Evolutionary conservation across 257 asterid genomes (phyloP), one percentile per base, ranked within the genome.

Genomic region (Salvia rosmarinus): DNA sequence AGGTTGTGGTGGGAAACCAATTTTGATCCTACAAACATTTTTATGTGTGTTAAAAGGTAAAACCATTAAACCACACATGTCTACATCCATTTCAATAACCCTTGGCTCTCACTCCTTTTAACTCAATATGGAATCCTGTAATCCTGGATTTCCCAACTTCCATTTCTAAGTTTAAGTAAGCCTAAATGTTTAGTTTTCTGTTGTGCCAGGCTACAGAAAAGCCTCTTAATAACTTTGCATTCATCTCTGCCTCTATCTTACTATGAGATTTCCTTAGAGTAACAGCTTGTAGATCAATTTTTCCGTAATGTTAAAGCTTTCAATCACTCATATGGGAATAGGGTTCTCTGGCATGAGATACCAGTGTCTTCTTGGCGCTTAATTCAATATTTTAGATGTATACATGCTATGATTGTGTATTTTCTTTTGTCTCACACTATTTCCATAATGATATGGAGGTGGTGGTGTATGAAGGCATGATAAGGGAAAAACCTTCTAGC

Each of bases 401-500:
- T 55, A 23, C 4, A 59, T 68, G 59, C 40, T 21, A 19, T 11
- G 40, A 20, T 25, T 47, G 19, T 47, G 30, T 71, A 62, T 28
- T 58, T 74, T 56, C 47, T 55, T 35, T 75, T 57, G 64, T 77
- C 88, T 80, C 71, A 83, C 88, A 72, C 62, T 59, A 74, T 70
- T 64, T 72, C 17, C 69, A 55, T 79, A 85, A 87, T 75, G 68
- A 66, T 84, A 56, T 87, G 88, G 85, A 93, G 97, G 98, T 95
- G 84, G 98, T 95, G 87, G 97, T 95, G 75, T 91, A 91, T 83
- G 90, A 91, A 86, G 98, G 97, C 82, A 42, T 50, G 69, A 73
- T 95, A 80, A 87, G 98, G 85, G 98, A 95, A 79, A 95, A 95
- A 69, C 98, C 99, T 69, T 88, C 96, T 56, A 82, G 82, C 82